phyloP scores from a whole-genome alignment of 2,329 filamentous ascomycete species.

The Pyrenochaeta sp. region DNA sequence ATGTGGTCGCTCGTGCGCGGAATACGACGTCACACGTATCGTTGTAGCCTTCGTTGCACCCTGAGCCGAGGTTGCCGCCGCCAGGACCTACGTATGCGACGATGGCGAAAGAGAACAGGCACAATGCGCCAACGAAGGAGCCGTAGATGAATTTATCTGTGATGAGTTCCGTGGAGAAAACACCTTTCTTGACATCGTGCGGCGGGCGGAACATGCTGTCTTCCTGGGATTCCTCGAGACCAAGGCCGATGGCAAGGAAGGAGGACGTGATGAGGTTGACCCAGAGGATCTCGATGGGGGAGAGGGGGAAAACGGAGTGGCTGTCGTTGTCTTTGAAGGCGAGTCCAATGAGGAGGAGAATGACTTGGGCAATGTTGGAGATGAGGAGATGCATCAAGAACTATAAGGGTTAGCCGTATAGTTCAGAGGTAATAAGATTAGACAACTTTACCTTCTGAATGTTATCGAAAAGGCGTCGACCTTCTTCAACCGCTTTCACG shows the following conservation, averaged over 20 bases:
- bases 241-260: slow-evolving; percentile 58
- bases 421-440: not conserved
- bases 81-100: slow-evolving; percentile 55
- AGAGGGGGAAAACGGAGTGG: slow-evolving; percentile 56
- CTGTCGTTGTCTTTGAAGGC: slow-evolving; percentile 56
- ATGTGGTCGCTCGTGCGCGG: slow-evolving; percentile 56
- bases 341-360: slow-evolving; percentile 57
- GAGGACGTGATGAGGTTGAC: slow-evolving; percentile 59
- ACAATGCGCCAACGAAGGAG: slow-evolving; percentile 56
- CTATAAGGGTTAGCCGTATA: slow-evolving; percentile 8
- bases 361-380: slow-evolving; percentile 59
- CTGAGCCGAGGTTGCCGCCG: slow-evolving; percentile 52
- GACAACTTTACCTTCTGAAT: slow-evolving; percentile 46
- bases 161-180: slow-evolving; percentile 58
- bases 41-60: slow-evolving; percentile 57
- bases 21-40: slow-evolving; percentile 53
- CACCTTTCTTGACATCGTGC: slow-evolving; percentile 52
- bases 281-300: slow-evolving; percentile 59
- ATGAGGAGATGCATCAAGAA: slow-evolving; percentile 60
- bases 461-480: slow-evolving; percentile 52
- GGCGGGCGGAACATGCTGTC: slow-evolving; percentile 59
- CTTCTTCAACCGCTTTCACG: slow-evolving; percentile 53
- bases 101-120: slow-evolving; percentile 55
- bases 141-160: slow-evolving; percentile 60
- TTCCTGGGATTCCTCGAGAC: slow-evolving; percentile 55